These are phyloP conservation scores for Dictyostelium intermedium DNA, from an alignment of 78 protist genomes.

Conservation along the genomic window DNA sequence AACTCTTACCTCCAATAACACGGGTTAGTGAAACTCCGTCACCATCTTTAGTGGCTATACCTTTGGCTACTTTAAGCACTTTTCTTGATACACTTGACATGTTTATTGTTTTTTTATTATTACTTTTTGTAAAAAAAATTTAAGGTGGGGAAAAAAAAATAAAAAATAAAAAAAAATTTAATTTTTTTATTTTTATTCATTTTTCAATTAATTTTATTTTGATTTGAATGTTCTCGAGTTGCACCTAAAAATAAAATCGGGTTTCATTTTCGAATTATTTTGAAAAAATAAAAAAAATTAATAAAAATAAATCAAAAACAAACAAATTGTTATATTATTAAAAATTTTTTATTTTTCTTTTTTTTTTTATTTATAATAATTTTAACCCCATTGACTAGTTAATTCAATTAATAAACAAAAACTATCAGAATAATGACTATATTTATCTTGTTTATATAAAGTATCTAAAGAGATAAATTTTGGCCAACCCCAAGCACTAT, in stretches of 20 bases:
- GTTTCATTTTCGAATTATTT: too few relatives aligned
- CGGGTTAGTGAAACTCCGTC: background rate
- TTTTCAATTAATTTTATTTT: too few relatives aligned
- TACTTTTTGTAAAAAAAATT: too few relatives aligned
- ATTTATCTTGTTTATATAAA: slow-evolving; percentile 57
- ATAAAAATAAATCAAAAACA: too few relatives aligned
- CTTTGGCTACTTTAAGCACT: background rate
- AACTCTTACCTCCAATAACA: background rate
- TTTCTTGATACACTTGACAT: background rate
- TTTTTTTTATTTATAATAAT: background rate
- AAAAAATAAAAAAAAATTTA: background rate
- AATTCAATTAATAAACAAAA: slow-evolving; percentile 55
- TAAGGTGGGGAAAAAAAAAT: background rate
- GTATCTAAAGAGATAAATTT: slow-evolving; percentile 47
- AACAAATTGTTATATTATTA: too few relatives aligned
- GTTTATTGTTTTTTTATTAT: background rate
- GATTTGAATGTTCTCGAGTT: too few relatives aligned
- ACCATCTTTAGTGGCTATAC: background rate
- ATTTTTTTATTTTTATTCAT: too few relatives aligned
- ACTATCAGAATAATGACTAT: slow-evolving; percentile 62
- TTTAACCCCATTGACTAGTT: slow-evolving; percentile 78
- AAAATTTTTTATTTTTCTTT: background rate
- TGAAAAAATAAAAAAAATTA: background rate
- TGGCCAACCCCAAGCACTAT: slow-evolving; percentile 83
- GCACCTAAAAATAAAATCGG: too few relatives aligned